Conservation (phyloP, 495 filamentous ascomycete species). For the Ramalina intermedia region DNA sequence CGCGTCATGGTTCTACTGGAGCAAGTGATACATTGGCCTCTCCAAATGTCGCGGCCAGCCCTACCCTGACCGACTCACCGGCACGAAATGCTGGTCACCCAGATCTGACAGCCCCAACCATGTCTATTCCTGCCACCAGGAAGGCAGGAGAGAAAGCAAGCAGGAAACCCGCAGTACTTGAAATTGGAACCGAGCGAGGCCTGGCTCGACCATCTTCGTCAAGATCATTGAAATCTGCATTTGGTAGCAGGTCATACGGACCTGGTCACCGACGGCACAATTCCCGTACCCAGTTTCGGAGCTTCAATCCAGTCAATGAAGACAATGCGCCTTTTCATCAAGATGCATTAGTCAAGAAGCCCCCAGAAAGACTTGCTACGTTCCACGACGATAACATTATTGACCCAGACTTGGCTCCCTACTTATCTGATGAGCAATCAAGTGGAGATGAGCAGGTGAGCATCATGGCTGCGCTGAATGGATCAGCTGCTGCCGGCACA, state of each 20-base stretch:
- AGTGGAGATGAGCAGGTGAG: slow-evolving; percentile 86
- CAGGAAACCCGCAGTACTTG: slow-evolving; percentile 73
- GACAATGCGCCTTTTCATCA: slow-evolving; percentile 86
- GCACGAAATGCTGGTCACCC: slow-evolving; percentile 18
- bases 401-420: slow-evolving; percentile 87
- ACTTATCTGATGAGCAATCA: slow-evolving; percentile 86
- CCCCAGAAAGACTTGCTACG: slow-evolving; percentile 58
- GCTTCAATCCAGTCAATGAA: slow-evolving; percentile 44
- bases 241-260: slow-evolving; percentile 53
- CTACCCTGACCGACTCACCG: slow-evolving; percentile 12
- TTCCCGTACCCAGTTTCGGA: slow-evolving; percentile 53
- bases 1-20: slow-evolving; percentile 19
- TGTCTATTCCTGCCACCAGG: slow-evolving; percentile 81
- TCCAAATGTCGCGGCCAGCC: slow-evolving; percentile 28
- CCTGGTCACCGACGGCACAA: slow-evolving; percentile 67
- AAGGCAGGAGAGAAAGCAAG: slow-evolving; percentile 70
- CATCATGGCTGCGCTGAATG: slow-evolving; percentile 60
- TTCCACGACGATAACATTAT: slow-evolving; percentile 98
- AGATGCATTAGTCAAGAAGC: slow-evolving; percentile 46
- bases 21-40: slow-evolving; percentile 27
- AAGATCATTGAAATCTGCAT: slow-evolving; percentile 71
- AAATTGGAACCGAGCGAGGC: slow-evolving; percentile 63
- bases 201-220: slow-evolving; percentile 78
- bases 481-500: slow-evolving; percentile 31
- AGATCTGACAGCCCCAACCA: slow-evolving; percentile 32